Evolutionary conservation across 179 eudicot species (phyloP).

Genomic region (Nepenthes alata): DNA sequence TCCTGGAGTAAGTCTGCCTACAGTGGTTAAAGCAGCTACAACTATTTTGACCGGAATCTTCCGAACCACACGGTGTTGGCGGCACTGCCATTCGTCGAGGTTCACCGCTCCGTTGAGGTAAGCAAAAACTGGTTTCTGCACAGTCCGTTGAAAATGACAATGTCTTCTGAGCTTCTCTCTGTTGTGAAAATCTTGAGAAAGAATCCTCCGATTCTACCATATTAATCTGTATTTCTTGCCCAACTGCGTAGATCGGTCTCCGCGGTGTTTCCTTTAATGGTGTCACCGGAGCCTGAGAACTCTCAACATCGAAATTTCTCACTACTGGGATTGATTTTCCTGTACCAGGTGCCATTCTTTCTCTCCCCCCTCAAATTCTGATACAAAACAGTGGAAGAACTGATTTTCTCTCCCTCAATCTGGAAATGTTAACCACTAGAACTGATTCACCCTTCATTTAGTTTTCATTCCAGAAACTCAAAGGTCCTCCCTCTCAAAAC

Average conservation of each 20-base stretch:
- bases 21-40: neutral
- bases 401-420: no score
- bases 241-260: constrained; percentile 20
- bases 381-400: no score
- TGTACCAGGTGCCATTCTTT: constrained; percentile 23
- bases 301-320: constrained; percentile 12
- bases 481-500: no score
- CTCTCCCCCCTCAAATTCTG: neutral
- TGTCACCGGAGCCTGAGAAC: constrained; percentile 19
- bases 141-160: neutral
- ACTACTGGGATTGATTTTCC: constrained; percentile 19
- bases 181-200: constrained; percentile 15
- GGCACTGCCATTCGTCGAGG: constrained; percentile 12
- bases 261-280: constrained; percentile 15
- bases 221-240: constrained; percentile 4
- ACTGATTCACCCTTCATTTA: no score
- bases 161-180: neutral
- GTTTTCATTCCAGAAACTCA: no score
- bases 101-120: constrained; percentile 20
- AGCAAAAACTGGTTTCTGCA: neutral
- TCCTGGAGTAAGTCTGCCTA: neutral
- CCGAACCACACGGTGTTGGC: neutral
- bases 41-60: neutral
- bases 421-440: no score
- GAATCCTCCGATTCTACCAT: constrained; percentile 11